Evolutionary conservation across 306 rosid species (phyloP), one percentile per base, ranked within the genome.

Genomic region (Quercus ilex): DNA sequence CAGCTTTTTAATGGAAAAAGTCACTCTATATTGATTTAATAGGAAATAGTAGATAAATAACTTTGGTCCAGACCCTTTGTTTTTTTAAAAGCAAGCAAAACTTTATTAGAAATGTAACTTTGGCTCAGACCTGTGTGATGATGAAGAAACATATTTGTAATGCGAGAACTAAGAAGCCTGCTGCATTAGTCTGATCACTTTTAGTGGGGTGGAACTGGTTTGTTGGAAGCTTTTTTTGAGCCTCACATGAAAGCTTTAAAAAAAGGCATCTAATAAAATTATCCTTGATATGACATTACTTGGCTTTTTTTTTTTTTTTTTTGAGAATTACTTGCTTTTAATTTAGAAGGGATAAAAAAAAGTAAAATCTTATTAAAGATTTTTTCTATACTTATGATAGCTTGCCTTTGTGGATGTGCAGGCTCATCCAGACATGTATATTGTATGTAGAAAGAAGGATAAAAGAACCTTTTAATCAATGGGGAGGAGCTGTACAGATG

Each of bases 401-500:
- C 28, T 21, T 62, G 15, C 60, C 55, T 69, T 2, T 58, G 73
- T 64, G 55, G 58, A 51, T 65, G n/a, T 46, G 86, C 86, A 79
- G 89, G 84, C 82, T 78, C 79, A 76, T 72, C 56, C 71, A 51
- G 81, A 64, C 69, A 26, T 75, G 81, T 65, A 78, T 31, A 52
- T 46, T 74, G 12, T 35, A 14, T 74, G 80, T 4, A 14, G 69
- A 71, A 77, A 69, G 17, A 69, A n/a, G 68, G 52, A 28, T 35
- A 25, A 74, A 20, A 21, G 74, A 21, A 20, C 60, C 55, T 53
- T 75, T 58, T 74, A 12, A 43, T 71, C 74, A 71, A 71, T 62
- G 68, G 55, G 14, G 13, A 55, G 69, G 79, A 74, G 83, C 83
- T 71, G 79, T 72, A 78, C 78, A 78, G 83, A 78, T 86, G 83